Base-by-base conservation (phyloP, 208 protist genomes). In the Wallacemonas sp. region DNA sequence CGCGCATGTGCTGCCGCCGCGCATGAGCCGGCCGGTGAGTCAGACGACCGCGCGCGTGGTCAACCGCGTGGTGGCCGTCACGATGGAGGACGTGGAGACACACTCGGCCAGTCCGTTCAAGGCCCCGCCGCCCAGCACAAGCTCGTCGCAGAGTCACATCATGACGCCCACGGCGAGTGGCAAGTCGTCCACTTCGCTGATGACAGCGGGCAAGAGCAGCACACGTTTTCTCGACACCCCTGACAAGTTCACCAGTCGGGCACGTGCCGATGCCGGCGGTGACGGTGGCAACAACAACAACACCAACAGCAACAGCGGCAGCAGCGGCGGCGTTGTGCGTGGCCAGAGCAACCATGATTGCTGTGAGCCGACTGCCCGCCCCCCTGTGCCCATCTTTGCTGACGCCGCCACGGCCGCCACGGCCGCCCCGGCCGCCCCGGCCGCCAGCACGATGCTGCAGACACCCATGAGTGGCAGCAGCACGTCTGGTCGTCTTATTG, bases 201-300 rank as follows among this genome's bases (percentile, higher is more conserved):
- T 22, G 10, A 18, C 49, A 0, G 22, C 54, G 36, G 44, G 32
- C 44, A 70, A 70, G 57, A 61, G 46, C 16, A 20, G 39, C 0
- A 49, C 63, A 8, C 22, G 26, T 2, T 44, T 65, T 22, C 61
- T 55, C 10, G 61, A 74, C 36, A 69, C 42, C 7, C 42, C 42
- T 4, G 42, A 39, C 4, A 4, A 12, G n/a, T n/a, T n/a, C n/a
- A n/a, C n/a, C n/a, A n/a, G n/a, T n/a, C n/a, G n/a, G n/a, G n/a
- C n/a, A n/a, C n/a, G n/a, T n/a, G n/a, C n/a, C n/a, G n/a, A n/a
- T n/a, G n/a, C n/a, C n/a, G n/a, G n/a, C n/a, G n/a, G 36, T 39
- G 36, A 12, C 4, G 4, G 36, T 12, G 8, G 12, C 36, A 12
- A 12, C 36, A 16, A 39, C 12, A 4, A 12, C 36, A 12, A 4